Evolutionary conservation across 1,139 yeast genomes (phyloP).

Genomic region (Blastobotrys capitulatus): DNA sequence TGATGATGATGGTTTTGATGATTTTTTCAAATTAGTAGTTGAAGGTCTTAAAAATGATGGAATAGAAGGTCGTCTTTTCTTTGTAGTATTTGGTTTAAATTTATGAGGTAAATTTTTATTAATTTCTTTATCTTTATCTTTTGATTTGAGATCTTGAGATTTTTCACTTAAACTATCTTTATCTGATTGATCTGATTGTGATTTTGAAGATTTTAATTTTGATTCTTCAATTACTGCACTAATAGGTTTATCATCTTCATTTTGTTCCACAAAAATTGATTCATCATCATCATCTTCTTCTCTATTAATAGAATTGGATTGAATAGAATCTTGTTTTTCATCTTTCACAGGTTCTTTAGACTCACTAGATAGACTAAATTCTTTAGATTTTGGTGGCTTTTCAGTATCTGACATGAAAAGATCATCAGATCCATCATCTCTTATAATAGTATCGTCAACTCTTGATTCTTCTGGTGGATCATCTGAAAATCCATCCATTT

Average conservation of each 20-base stretch:
- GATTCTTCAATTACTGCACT: neutral
- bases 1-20: neutral
- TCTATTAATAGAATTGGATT: too few species aligned
- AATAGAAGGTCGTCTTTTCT: neutral
- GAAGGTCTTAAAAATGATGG: neutral
- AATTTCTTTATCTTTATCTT: neutral
- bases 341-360: too few species aligned
- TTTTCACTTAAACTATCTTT: too few species aligned
- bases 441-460: neutral
- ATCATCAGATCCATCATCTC: conserved; percentile 1
- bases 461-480: neutral
- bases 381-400: neutral
- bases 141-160: neutral
- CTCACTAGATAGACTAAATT: too few species aligned
- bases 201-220: neutral
- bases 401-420: neutral
- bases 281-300: neutral
- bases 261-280: neutral
- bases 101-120: neutral
- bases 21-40: neutral
- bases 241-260: neutral
- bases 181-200: neutral
- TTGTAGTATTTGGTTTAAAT: neutral
- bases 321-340: too few species aligned
- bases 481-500: neutral